Base-by-base conservation (phyloP, 495 filamentous ascomycete genomes). In the Tuber calosporum region DNA sequence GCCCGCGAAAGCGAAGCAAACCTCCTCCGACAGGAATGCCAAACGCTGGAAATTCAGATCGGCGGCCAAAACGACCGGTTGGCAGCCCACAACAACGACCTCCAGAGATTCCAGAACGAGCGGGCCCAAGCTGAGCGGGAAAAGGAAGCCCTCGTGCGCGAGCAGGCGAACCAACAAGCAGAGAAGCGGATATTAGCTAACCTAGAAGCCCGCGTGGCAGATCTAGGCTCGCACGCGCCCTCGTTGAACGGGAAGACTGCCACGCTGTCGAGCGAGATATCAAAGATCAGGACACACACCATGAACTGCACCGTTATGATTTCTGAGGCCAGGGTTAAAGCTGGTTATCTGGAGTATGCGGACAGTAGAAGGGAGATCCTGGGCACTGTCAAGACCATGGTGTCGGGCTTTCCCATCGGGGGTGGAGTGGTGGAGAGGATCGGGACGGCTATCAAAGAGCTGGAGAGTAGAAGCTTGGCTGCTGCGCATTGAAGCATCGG, bases 41-140 rank as follows among this genome's bases (percentile, higher is more conserved):
- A 62, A 62, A 62, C 53, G 26, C 53, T 62, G 19, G 53, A 62
- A 62, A 62, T 62, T 17, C 53, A 34, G 53, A 62, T 62, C 53
- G 26, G 53, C 13, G 53, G 53, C 26, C 53, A 62, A 13, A 62
- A 62, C 53, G 53, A 62, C 53, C 26, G 30, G 26, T 19, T 62
- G 26, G 4, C 11, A 19, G 26, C 26, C 4, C 30, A 62, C 30
- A 62, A 62, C 53, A 3, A 2, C 26, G 53, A 62, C 53, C 53
- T 62, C 53, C 53, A 62, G 13, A 62, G 53, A 34, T 62, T 30
- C 53, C 53, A 62, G 53, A 34, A 62, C 53, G 26, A 17, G 53
- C 53, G 26, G 34, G 13, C 30, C 53, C 53, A 62, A 62, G 13
- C 53, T 2, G 53, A 30, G 26, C 53, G 15, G 26, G 53, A 62